Evolutionary conservation across 139 green algal species (phyloP).

Genomic region (Choricystis sp.): DNA sequence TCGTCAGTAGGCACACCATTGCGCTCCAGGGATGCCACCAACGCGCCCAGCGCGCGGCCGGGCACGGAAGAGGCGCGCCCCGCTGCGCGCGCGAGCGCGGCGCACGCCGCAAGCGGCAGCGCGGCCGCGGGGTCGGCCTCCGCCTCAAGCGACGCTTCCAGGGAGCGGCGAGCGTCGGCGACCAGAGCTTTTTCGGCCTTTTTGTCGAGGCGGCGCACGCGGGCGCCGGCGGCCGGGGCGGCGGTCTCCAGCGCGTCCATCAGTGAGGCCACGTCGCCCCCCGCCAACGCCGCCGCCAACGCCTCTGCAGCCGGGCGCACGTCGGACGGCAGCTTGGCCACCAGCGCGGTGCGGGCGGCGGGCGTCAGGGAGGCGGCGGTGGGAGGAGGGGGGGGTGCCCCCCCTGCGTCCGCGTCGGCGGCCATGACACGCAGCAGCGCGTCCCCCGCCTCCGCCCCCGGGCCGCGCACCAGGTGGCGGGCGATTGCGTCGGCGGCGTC

Average conservation of each 20-base stretch:
- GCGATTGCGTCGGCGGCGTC: slow-evolving; percentile 15
- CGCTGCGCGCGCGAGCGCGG: slow-evolving; percentile 33
- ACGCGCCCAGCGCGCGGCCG: slow-evolving; percentile 28
- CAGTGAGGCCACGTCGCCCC: neutral
- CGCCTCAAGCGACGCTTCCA: slow-evolving; percentile 14
- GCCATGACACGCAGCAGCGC: slow-evolving; percentile 35
- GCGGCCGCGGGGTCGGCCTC: slow-evolving; percentile 31
- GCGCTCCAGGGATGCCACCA: slow-evolving; percentile 24
- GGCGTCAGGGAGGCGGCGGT: slow-evolving; percentile 8
- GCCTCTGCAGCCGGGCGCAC: slow-evolving; percentile 14
- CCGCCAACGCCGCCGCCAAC: slow-evolving; percentile 2
- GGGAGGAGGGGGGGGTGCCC: neutral
- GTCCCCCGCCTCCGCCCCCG: slow-evolving; percentile 30
- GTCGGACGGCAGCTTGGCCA: slow-evolving; percentile 18
- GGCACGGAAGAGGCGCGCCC: slow-evolving; percentile 10
- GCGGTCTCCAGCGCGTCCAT: slow-evolving; percentile 21
- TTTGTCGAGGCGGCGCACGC: slow-evolving; percentile 51
- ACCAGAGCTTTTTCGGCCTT: slow-evolving; percentile 42
- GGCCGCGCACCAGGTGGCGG: slow-evolving; percentile 44
- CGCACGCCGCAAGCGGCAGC: slow-evolving; percentile 46
- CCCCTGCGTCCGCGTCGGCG: slow-evolving; percentile 9
- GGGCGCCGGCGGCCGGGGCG: slow-evolving; percentile 35
- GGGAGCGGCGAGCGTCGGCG: slow-evolving; percentile 8
- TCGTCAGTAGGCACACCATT: slow-evolving; percentile 34
- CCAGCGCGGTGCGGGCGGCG: slow-evolving; percentile 15